Conservation (phyloP, 1,139 yeast genomes). For the Debaryomycetaceae sp. region DNA sequence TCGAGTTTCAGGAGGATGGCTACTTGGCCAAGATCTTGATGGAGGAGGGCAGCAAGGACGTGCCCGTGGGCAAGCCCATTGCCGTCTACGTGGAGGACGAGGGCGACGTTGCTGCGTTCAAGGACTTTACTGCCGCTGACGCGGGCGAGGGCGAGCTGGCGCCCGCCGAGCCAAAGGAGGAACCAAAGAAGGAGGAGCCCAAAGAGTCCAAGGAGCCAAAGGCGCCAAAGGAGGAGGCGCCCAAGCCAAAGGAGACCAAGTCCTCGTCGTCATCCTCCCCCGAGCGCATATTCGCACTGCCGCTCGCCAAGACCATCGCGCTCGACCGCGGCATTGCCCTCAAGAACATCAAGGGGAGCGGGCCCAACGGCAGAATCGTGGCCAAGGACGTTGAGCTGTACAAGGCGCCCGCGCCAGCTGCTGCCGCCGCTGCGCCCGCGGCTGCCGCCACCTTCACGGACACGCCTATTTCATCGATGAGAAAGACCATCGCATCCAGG, state of each 20-base stretch:
- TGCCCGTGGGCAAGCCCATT: slow-evolving; percentile 92
- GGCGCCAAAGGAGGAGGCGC: slow-evolving; percentile 20
- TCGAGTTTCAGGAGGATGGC: slow-evolving; percentile 98
- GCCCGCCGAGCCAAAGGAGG: slow-evolving; percentile 31
- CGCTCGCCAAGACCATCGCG: slow-evolving; percentile 91
- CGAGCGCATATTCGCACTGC: slow-evolving; percentile 88
- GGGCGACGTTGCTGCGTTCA: slow-evolving; percentile 82
- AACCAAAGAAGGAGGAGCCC: slow-evolving; percentile 15
- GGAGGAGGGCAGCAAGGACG: slow-evolving; percentile 82
- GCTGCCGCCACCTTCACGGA: slow-evolving; percentile 66
- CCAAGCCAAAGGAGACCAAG: slow-evolving; percentile 27
- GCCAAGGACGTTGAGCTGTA: slow-evolving; percentile 83
- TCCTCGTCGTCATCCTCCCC: slow-evolving; percentile 23
- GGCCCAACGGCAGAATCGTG: slow-evolving; percentile 91
- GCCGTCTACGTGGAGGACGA: slow-evolving; percentile 93
- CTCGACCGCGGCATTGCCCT: slow-evolving; percentile 87
- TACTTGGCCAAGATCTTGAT: slow-evolving; percentile 85
- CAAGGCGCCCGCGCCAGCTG: slow-evolving; percentile 41
- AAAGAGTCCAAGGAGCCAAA: neutral
- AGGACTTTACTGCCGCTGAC: slow-evolving; percentile 77
- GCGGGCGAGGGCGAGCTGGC: slow-evolving; percentile 58
- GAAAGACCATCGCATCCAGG: slow-evolving; percentile 90
- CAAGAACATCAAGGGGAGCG: slow-evolving; percentile 82
- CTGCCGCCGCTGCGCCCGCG: slow-evolving; percentile 47
- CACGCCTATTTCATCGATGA: slow-evolving; percentile 84